Conservation (phyloP, 169 alveolate genomes). For the Cryptosporidium viatorum region DNA sequence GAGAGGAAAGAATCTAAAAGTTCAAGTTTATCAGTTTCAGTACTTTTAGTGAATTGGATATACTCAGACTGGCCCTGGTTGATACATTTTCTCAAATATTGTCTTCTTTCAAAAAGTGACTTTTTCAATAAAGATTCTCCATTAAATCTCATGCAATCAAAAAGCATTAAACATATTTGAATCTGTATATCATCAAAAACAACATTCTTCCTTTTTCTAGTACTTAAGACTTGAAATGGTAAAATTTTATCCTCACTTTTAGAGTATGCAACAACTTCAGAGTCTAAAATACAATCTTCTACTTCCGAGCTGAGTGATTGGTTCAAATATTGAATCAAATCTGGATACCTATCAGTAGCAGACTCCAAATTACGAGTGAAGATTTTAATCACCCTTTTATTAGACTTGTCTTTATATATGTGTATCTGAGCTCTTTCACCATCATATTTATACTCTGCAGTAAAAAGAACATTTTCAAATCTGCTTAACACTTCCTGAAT, state of each 20-base stretch:
- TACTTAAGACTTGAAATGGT: slow-evolving; percentile 95
- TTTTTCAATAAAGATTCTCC: slow-evolving; percentile 83
- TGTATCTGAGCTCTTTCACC: slow-evolving; percentile 98
- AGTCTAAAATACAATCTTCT: slow-evolving; percentile 91
- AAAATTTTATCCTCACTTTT: slow-evolving; percentile 88
- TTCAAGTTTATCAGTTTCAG: slow-evolving; percentile 83
- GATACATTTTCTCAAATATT: slow-evolving; percentile 78
- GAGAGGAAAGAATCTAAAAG: slow-evolving; percentile 85
- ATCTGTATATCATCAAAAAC: slow-evolving; percentile 84
- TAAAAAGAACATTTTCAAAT: slow-evolving; percentile 91
- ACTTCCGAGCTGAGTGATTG: slow-evolving; percentile 75
- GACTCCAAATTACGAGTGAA: slow-evolving; percentile 95
- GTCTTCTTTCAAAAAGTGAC: slow-evolving; percentile 87
- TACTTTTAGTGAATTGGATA: slow-evolving; percentile 82
- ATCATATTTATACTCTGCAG: slow-evolving; percentile 98
- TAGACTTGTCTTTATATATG: slow-evolving; percentile 78
- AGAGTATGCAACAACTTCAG: slow-evolving; percentile 98
- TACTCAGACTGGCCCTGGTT: slow-evolving; percentile 77
- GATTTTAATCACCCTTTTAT: slow-evolving; percentile 80
- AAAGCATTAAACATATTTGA: slow-evolving; percentile 87
- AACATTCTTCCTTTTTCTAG: slow-evolving; percentile 95
- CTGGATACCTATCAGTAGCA: slow-evolving; percentile 92
- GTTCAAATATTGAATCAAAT: slow-evolving; percentile 84
- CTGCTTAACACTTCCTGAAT: slow-evolving; percentile 84
- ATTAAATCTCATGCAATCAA: slow-evolving; percentile 89